Base-by-base conservation (phyloP, 176 grass and related monocot species). In the Leersia perrieri region DNA sequence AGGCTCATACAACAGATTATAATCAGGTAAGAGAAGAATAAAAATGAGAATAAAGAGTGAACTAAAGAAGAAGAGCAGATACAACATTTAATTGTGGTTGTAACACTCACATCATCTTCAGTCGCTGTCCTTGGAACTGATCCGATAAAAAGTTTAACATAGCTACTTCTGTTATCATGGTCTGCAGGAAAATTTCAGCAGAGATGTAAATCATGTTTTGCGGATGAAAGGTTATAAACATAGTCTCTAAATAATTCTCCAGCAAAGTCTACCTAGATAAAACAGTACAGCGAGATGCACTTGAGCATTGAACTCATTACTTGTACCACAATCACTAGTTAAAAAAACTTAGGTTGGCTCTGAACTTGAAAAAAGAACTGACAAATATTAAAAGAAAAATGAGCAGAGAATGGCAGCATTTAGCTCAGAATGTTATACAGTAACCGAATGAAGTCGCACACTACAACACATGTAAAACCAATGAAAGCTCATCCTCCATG, bases 61-160 rank as follows among this genome's bases (percentile, higher is more conserved):
- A 33, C 15, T 60, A 83, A n/a, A 22, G 36, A 86, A 68, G 28
- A 31, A 38, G 25, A 42, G 4, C 11, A 74, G 60, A 72, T 45
- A 67, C 33, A 83, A 74, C 27, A 57, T 63, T 63, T 16, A 42
- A 11, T 10, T 23, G 55, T 33, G 33, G 13, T 84, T 68, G 42
- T 32, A 85, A 55, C 73, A 91, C 95, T 92, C 64, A 98, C 92
- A 49, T 98, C 95, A 84, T 93, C 88, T 84, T 95, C 92, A 77
- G 80, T 89, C 34, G 95, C 95, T 81, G 90, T 95, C 53, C 87
- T 90, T 20, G 95, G 95, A 81, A 98, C 95, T 33, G 95, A 94
- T 53, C 95, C 95, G 65, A 98, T 82, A 93, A 98, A 98, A 86
- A 98, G 92, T 85, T 98, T 98, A 27, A 92, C 92, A 86, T 83